These are phyloP conservation scores for Bondarzewia mesenterica DNA, from an alignment of 1,284 basidiomycete genomes.

Conservation along the genomic window DNA sequence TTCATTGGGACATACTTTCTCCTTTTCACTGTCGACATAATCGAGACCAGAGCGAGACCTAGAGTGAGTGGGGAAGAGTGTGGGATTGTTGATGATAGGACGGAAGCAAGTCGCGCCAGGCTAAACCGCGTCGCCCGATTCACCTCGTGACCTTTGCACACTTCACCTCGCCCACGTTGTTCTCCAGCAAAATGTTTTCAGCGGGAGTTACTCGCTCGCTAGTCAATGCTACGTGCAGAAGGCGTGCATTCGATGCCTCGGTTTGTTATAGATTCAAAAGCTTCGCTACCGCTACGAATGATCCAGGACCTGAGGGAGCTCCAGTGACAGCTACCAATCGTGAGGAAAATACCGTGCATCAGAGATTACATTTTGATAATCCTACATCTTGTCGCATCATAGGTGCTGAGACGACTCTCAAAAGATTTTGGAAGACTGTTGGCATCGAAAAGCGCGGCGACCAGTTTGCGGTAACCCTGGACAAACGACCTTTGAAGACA, in stretches of 20 bases:
- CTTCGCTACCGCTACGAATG: neutral
- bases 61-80: too few relatives aligned
- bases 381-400: too few relatives aligned
- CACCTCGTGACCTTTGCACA: neutral
- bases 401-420: constrained; percentile 83
- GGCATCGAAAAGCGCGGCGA: constrained; percentile 57
- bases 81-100: neutral
- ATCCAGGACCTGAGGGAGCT: neutral
- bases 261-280: neutral
- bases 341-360: constrained; percentile 11
- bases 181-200: neutral
- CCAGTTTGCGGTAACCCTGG: constrained; percentile 66
- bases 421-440: constrained; percentile 89
- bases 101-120: neutral
- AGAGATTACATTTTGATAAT: neutral
- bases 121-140: too few relatives aligned
- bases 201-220: neutral
- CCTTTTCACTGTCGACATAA: constrained; percentile 2
- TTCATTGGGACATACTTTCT: constrained; percentile 4
- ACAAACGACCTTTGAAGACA: constrained; percentile 82
- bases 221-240: neutral
- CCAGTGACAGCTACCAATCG: constrained; percentile 25
- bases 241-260: neutral
- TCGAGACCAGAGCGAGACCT: too few relatives aligned
- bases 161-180: neutral